Evolutionary conservation across 106 monocot genomes (phyloP).

Genomic region (Dendrobium catenatum): DNA sequence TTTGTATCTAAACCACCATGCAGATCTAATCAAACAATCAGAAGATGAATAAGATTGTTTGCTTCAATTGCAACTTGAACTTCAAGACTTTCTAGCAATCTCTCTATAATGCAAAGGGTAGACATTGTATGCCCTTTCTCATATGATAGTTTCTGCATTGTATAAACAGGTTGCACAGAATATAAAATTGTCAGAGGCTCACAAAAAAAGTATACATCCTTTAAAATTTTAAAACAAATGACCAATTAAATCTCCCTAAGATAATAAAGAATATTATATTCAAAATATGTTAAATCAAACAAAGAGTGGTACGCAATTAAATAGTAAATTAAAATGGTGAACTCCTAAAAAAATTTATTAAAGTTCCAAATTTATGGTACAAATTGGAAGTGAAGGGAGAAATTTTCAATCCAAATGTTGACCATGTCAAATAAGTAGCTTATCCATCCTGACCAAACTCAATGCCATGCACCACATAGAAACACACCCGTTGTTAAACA

Average conservation of each 20-base stretch:
- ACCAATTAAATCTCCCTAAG: neutral
- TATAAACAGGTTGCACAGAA: neutral
- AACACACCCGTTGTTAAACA: neutral
- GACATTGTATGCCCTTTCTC: neutral
- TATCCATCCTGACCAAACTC: neutral
- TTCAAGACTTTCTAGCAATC: neutral
- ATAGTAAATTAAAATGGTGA: conserved; percentile 2
- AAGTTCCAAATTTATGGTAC: neutral
- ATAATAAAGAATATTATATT: neutral
- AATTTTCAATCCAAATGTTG: conserved; percentile 1
- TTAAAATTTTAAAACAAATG: neutral
- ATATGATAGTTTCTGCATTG: neutral
- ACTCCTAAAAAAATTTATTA: neutral
- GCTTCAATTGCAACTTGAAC: neutral
- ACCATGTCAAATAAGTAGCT: neutral
- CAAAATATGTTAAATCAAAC: neutral
- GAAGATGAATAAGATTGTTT: neutral
- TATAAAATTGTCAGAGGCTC: neutral
- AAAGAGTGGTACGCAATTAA: neutral
- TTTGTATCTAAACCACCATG: neutral
- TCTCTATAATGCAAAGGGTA: neutral
- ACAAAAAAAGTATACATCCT: neutral
- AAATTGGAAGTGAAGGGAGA: neutral
- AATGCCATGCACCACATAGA: neutral
- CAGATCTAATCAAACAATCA: neutral